A percentile compares a stretch with the other conserved stretches of the same genome.
These are phyloP conservation scores for Cicer bijugum DNA, from an alignment of 306 rosid genomes.

Conservation along the genomic window DNA sequence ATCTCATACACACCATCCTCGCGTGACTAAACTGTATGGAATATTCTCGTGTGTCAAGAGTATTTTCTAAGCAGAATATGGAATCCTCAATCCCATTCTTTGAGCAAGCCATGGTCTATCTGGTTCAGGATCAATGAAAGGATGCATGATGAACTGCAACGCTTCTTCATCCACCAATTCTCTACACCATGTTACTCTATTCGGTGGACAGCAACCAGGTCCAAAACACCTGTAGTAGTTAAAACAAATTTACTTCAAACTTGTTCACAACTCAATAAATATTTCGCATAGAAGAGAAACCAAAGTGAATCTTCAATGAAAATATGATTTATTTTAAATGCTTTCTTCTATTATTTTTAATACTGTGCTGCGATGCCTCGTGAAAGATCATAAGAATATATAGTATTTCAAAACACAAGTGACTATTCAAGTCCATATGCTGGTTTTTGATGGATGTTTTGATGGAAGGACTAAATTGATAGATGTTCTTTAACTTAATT, in stretches of 20 bases:
- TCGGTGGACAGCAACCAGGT: conserved; percentile 76
- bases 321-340: not conserved
- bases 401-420: not conserved
- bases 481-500: too few relatives aligned
- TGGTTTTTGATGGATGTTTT: too few relatives aligned
- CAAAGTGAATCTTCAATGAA: not conserved
- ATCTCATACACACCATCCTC: conserved; percentile 14
- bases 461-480: too few relatives aligned
- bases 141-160: conserved; percentile 74
- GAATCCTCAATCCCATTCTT: conserved; percentile 82
- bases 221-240: conserved; percentile 79
- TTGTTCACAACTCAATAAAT: conserved; percentile 15
- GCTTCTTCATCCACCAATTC: conserved; percentile 88
- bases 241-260: conserved; percentile 31
- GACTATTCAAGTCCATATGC: too few relatives aligned
- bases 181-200: conserved; percentile 82
- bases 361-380: not conserved
- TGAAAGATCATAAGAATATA: not conserved
- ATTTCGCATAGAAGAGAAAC: conserved; percentile 5
- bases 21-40: conserved; percentile 13
- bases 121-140: conserved; percentile 76
- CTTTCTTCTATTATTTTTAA: not conserved
- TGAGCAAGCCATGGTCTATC: conserved; percentile 91
- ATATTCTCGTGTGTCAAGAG: conserved; percentile 19
- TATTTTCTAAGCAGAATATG: conserved; percentile 70